phyloP scores from a whole-genome alignment of 768 basidiomycete genomes.

The Epithele typhae region DNA sequence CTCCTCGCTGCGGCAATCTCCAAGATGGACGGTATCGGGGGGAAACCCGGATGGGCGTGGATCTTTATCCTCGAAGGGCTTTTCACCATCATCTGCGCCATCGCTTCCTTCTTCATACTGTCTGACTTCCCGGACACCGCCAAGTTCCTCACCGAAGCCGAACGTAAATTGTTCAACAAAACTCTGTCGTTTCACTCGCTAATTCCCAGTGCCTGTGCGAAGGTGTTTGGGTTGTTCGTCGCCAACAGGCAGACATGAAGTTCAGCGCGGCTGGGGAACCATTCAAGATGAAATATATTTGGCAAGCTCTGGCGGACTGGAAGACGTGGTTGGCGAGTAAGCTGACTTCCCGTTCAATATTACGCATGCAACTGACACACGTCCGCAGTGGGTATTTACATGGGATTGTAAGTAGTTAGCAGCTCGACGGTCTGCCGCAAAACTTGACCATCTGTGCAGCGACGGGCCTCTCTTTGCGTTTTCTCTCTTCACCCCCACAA shows the following conservation, averaged over 20 bases:
- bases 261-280: slow-evolving; percentile 59
- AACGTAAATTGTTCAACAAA: slow-evolving; percentile 36
- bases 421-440: too few relatives aligned
- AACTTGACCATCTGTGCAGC: slow-evolving; percentile 21
- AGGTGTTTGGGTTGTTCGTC: slow-evolving; percentile 62
- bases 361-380: neutral
- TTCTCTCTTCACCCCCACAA: slow-evolving; percentile 46
- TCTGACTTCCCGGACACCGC: slow-evolving; percentile 78
- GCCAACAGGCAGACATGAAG: slow-evolving; percentile 61
- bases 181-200: neutral
- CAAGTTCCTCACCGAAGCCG: slow-evolving; percentile 60
- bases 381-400: slow-evolving; percentile 59
- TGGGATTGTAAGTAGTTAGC: slow-evolving; percentile 51
- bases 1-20: slow-evolving; percentile 62
- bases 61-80: slow-evolving; percentile 76
- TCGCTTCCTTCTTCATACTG: slow-evolving; percentile 67
- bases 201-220: too few relatives aligned
- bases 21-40: slow-evolving; percentile 67
- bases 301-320: slow-evolving; percentile 61
- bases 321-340: slow-evolving; percentile 71
- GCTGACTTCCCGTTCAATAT: slow-evolving; percentile 15
- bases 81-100: slow-evolving; percentile 54
- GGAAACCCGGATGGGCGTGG: slow-evolving; percentile 63
- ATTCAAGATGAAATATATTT: slow-evolving; percentile 51
- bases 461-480: slow-evolving; percentile 50